A percentile compares a stretch with the other conserved stretches of the same genome.
phyloP scores from a whole-genome alignment of 2,329 filamentous ascomycete species.

The Cladorrhinum sp. region DNA sequence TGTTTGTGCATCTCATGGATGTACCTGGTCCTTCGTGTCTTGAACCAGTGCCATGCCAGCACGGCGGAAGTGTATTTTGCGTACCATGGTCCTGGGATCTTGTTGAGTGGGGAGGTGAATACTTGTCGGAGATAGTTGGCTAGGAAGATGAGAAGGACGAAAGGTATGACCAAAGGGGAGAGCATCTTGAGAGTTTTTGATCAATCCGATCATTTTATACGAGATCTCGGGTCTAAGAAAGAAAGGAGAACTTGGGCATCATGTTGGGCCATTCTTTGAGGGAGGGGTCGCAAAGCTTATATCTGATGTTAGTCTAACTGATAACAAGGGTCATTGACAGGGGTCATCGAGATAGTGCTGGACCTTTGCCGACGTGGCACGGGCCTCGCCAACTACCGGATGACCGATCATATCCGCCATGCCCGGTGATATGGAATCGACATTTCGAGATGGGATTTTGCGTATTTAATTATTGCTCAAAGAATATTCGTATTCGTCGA shows the following conservation, averaged over 20 bases:
- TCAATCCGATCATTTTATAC: not conserved
- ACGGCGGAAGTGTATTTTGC: constrained; percentile 50
- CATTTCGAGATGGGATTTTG: not conserved
- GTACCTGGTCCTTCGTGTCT: constrained; percentile 50
- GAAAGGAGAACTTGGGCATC: not conserved
- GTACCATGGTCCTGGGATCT: constrained; percentile 47
- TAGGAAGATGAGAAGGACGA: constrained; percentile 14
- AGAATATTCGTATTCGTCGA: too few relatives aligned
- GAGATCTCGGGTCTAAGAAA: not conserved
- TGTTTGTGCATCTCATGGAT: constrained; percentile 53
- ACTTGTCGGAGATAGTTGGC: constrained; percentile 14
- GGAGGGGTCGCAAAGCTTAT: not conserved
- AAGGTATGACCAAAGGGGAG: constrained; percentile 16
- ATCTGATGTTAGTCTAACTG: not conserved
- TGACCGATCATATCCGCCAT: not conserved
- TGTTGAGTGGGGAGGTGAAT: constrained; percentile 37
- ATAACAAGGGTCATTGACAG: not conserved
- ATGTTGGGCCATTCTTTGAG: not conserved
- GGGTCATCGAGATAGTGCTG: not conserved
- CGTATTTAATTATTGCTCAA: too few relatives aligned
- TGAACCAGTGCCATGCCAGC: constrained; percentile 57
- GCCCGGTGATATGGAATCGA: not conserved
- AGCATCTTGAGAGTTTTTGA: constrained; percentile 11
- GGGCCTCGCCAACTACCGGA: not conserved
- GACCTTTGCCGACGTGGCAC: not conserved